These are phyloP conservation scores for Choricystis sp. DNA, from an alignment of 139 green algal species.

Conservation along the genomic window DNA sequence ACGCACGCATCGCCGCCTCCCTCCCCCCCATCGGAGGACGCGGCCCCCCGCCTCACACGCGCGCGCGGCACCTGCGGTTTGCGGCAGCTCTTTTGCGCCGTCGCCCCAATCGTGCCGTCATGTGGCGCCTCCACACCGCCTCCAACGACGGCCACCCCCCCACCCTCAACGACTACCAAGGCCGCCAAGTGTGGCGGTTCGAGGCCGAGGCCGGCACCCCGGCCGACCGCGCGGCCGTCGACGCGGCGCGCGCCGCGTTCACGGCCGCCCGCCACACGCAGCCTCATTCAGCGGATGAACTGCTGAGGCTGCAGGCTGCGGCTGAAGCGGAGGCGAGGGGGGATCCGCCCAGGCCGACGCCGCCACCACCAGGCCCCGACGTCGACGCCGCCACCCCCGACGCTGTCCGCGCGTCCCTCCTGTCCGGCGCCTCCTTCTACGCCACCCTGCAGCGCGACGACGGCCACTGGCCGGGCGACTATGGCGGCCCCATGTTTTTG, in stretches of 20 bases:
- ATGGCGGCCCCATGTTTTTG: constrained; percentile 97
- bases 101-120: neutral
- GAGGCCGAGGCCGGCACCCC: constrained; percentile 36
- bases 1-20: too few species aligned
- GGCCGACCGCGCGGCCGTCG: constrained; percentile 38
- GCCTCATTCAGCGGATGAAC: constrained; percentile 71
- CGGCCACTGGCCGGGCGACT: constrained; percentile 93
- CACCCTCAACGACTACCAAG: constrained; percentile 43
- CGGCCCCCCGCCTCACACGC: too few species aligned
- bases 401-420: constrained; percentile 16
- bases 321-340: neutral
- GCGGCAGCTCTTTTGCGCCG: neutral
- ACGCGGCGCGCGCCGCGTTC: constrained; percentile 47
- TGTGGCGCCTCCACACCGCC: neutral
- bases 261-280: constrained; percentile 29
- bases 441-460: constrained; percentile 72
- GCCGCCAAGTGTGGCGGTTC: constrained; percentile 68
- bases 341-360: too few species aligned
- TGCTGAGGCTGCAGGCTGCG: constrained; percentile 30
- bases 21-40: too few species aligned
- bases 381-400: neutral
- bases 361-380: neutral
- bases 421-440: constrained; percentile 61
- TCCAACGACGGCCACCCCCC: constrained; percentile 1
- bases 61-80: too few species aligned